Evolutionary conservation across 257 asterid species (phyloP).

Genomic region (Datura wrightii): DNA sequence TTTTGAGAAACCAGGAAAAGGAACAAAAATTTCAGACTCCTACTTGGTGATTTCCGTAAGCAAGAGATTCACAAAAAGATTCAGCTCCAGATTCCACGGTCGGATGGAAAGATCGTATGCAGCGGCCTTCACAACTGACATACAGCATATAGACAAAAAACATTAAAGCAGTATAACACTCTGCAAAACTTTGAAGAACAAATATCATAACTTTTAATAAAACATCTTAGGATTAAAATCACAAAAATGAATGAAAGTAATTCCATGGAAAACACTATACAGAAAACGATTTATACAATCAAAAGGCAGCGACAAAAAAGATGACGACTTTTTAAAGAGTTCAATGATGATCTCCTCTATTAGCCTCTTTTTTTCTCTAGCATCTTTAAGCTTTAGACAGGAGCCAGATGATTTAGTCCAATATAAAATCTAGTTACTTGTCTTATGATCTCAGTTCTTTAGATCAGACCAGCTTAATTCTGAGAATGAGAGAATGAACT

Average conservation of each 20-base stretch:
- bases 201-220: background rate
- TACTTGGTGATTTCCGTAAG: constrained; percentile 55
- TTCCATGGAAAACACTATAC: background rate
- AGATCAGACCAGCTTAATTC: constrained; percentile 13
- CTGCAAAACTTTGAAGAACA: constrained; percentile 3
- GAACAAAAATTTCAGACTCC: constrained; percentile 45
- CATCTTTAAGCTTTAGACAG: background rate
- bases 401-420: constrained; percentile 22
- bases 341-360: background rate
- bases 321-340: background rate
- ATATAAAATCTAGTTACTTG: background rate
- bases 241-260: background rate
- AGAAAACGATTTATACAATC: background rate
- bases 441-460: constrained; percentile 26
- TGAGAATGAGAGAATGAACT: background rate
- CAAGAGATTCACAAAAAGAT: constrained; percentile 69
- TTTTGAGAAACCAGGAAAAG: background rate
- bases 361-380: background rate
- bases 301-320: constrained; percentile 10
- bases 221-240: background rate
- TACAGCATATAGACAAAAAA: constrained; percentile 27
- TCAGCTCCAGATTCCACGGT: constrained; percentile 61
- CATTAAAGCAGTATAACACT: background rate
- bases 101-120: constrained; percentile 82
- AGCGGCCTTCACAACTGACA: constrained; percentile 82